Evolutionary conservation across 2,329 filamentous ascomycete species (phyloP), one percentile per base, ranked within the genome.

Genomic region (Pestalotiopsis sp.): DNA sequence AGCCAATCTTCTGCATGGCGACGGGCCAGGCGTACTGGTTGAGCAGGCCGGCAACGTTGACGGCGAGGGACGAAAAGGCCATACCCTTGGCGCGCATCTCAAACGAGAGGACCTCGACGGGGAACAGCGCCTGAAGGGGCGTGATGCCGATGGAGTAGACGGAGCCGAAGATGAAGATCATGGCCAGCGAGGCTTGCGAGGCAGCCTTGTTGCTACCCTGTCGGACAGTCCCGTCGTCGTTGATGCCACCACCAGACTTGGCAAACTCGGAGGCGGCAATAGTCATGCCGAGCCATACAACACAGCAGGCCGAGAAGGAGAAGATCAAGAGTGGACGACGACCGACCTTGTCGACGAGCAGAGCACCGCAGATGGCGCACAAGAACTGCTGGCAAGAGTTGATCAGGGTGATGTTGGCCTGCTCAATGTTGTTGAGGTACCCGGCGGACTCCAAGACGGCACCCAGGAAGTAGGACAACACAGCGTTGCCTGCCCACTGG

Each of bases 101-200:
- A 67, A 83, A 84, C 13, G 79, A 80, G 4, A 84, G 75, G 35
- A 81, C 80, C 71, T 85, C 83, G 60, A 84, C 82, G 1, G 82
- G 81, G 70, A 83, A 84, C 26, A 85, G 73, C 4, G 81, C 81
- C 69, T 84, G 82, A 11, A 71, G 69, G 5, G 69, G 69, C 0
- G 69, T 71, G 13, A 70, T 70, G 9, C 69, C 69, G 64, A 88
- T 76, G 1, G 83, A 84, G 76, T 83, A 88, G 35, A 85, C 79
- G 68, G 84, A 82, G 1, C 83, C 83, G 68, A 86, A 87, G 52
- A 88, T 77, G 76, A 87, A 88, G 64, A 87, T 84, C 73, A 86
- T 83, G 24, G 83, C 84, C 14, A 88, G 75, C 6, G 82, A 80
- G 0, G 83, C 84, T 56, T 82, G 81, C 24, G 81, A 81, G 1